Evolutionary conservation across 2,329 filamentous ascomycete genomes (phyloP), one percentile per base, ranked within the genome.

Genomic region (Epichloe typhina): DNA sequence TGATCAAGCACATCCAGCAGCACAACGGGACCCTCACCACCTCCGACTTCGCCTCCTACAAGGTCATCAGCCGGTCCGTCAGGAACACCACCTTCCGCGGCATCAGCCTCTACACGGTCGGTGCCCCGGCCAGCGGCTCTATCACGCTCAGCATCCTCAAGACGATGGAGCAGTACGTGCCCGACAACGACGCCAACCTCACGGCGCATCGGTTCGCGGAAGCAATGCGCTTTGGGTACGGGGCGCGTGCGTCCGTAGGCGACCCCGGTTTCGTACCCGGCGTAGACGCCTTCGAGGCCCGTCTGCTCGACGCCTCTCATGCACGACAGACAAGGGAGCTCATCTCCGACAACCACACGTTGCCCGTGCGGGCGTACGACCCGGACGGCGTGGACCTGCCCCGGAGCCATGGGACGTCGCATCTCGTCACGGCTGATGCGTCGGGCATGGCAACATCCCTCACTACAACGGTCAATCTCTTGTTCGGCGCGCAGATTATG

Each of bases 151-250:
- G 79, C 51, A 82, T 84, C 3, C 72, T 97, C 61, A 95, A 95
- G 62, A 88, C 83, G 35, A 76, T 96, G 66, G 84, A 91, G 64
- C 84, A 86, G 17, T 95, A 86, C 3, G 65, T 70, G 38, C 71
- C 82, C 26, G 82, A 80, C 53, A 62, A 66, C 11, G 69, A 77
- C 42, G 65, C 66, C 19, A 83, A 88, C 57, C 69, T 94, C 0
- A 88, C 83, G 38, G 84, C 83, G 0, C 93, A 97, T 66, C 80
- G 86, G 13, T 76, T 95, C 56, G 81, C 88, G 61, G 93, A 97
- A 72, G 85, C 89, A 12, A 88, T 95, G 70, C 79, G 88, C 21
- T 97, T 95, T 64, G 89, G 80, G 3, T 97, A 96, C 63, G 89
- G 84, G 4, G 72, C 84, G 58, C 82, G 89, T 52, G 75, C 81